A percentile compares a stretch with the other conserved stretches of the same genome.
These are phyloP conservation scores for Leishmania tarentolae DNA, from an alignment of 208 protist genomes.

Conservation along the genomic window DNA sequence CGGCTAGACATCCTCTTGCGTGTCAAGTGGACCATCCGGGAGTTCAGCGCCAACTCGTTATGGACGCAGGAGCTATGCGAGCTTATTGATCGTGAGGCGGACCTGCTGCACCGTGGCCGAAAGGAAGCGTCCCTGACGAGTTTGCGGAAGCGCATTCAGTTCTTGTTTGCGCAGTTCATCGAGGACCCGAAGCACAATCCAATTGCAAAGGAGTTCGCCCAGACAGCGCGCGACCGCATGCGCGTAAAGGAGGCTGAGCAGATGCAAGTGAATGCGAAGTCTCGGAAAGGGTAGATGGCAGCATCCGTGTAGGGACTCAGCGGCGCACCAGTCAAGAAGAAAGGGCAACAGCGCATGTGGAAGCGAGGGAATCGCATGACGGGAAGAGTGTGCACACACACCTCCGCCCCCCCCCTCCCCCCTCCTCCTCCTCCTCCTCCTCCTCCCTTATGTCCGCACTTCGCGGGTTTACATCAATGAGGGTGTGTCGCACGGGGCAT, in stretches of 20 bases:
- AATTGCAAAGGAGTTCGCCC: constrained; percentile 74
- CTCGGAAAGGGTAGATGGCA: not conserved
- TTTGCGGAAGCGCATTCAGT: constrained; percentile 86
- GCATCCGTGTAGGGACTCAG: not conserved
- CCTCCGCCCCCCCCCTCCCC: no score
- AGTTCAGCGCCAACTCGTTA: constrained; percentile 78
- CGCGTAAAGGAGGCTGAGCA: constrained; percentile 28
- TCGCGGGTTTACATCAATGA: not conserved
- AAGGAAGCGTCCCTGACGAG: constrained; percentile 62
- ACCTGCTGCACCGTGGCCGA: constrained; percentile 94
- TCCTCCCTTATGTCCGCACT: not conserved
- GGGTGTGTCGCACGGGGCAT: not conserved
- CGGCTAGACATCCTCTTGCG: constrained; percentile 96
- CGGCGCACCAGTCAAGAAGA: not conserved
- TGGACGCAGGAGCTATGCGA: constrained; percentile 93
- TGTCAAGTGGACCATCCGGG: constrained; percentile 97
- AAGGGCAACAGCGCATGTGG: not conserved
- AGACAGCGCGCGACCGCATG: constrained; percentile 43
- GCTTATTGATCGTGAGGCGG: constrained; percentile 97
- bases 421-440: no score
- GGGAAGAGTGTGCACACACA: not conserved
- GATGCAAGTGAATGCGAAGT: constrained; percentile 5
- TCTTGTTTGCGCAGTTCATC: constrained; percentile 95
- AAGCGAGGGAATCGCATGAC: not conserved
- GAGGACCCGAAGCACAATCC: constrained; percentile 96